These are phyloP conservation scores for Dendrobium huoshanense DNA, from an alignment of 106 monocot genomes.

Conservation along the genomic window DNA sequence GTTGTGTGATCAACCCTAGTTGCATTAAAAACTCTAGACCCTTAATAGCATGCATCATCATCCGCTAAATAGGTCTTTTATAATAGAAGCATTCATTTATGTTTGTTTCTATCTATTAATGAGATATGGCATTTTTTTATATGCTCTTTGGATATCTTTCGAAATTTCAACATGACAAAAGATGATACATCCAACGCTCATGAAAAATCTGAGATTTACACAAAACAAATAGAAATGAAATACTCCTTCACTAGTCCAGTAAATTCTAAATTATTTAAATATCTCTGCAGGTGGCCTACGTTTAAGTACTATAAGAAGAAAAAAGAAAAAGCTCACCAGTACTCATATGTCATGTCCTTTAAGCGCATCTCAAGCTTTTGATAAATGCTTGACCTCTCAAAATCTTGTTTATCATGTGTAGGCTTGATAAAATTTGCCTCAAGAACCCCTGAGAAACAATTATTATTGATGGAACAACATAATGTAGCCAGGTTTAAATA, in stretches of 20 bases:
- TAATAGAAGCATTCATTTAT: not conserved
- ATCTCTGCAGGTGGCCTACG: not conserved
- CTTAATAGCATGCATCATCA: not conserved
- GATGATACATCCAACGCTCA: not conserved
- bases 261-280: not conserved
- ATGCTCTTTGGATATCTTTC: not conserved
- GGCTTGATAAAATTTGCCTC: conserved; percentile 64
- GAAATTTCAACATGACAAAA: not conserved
- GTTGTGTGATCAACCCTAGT: not conserved
- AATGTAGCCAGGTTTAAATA: not conserved
- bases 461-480: not conserved
- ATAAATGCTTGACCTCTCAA: conserved; percentile 54
- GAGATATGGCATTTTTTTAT: not conserved
- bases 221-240: not conserved
- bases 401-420: conserved; percentile 64
- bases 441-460: conserved; percentile 32
- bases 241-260: not conserved
- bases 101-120: not conserved
- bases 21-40: not conserved
- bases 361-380: conserved; percentile 41
- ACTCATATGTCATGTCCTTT: conserved; percentile 53
- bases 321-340: conserved; percentile 29
- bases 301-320: not conserved
- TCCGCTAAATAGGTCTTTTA: not conserved
- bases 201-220: not conserved